These are phyloP conservation scores for Kluyveromyces nonfermentans DNA, from an alignment of 805 yeast species.

Conservation along the genomic window DNA sequence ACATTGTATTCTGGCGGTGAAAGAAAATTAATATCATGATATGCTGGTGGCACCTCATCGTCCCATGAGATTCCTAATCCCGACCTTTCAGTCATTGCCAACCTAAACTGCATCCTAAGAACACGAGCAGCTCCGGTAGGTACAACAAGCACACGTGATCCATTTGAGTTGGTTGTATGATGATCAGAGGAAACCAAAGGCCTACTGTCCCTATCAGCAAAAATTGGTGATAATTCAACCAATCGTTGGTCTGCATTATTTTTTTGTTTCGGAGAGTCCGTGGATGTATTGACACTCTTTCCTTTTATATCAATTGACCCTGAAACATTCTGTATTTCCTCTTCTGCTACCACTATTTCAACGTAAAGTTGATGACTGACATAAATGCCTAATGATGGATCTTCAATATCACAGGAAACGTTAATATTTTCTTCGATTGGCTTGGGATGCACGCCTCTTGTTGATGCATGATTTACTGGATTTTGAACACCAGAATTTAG, in stretches of 20 bases:
- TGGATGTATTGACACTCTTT: conserved; percentile 1
- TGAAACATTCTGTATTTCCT: conserved; percentile 40
- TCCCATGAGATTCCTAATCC: conserved; percentile 98
- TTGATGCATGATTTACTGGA: conserved; percentile 37
- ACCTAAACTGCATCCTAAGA: conserved; percentile 84
- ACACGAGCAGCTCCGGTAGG: conserved; percentile 96
- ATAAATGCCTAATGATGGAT: conserved; percentile 66
- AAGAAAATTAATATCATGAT: conserved; percentile 70
- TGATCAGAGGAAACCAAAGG: conserved; percentile 16
- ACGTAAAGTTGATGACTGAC: conserved; percentile 71
- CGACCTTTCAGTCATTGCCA: conserved; percentile 77
- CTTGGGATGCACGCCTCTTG: conserved; percentile 22
- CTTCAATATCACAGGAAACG: conserved; percentile 72
- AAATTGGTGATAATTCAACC: conserved; percentile 37
- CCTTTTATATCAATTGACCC: conserved; percentile 9
- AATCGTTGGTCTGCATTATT: conserved; percentile 30
- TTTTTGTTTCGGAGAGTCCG: conserved; percentile 4
- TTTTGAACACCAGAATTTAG: conserved; percentile 45
- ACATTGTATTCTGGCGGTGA: conserved; percentile 76
- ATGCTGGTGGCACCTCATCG: conserved; percentile 97
- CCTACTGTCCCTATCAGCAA: conserved; percentile 30
- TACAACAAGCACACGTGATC: conserved; percentile 39
- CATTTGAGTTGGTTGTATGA: conserved; percentile 7
- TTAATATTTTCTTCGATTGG: conserved; percentile 32
- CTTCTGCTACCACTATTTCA: conserved; percentile 94